phyloP scores from a whole-genome alignment of 2,329 filamentous ascomycete species.

The Blastomyces silverae region DNA sequence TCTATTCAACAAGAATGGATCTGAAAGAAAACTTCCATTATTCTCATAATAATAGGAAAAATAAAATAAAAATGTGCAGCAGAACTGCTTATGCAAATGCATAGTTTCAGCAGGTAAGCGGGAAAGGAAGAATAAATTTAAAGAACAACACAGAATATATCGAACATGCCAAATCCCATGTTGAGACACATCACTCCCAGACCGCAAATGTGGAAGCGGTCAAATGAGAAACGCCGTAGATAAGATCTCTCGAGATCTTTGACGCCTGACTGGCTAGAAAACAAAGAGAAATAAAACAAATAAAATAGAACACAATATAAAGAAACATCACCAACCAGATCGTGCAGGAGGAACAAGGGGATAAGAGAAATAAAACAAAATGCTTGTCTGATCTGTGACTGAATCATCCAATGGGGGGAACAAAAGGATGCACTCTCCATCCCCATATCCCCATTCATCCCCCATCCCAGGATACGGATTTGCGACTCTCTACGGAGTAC shows the following conservation, averaged over 20 bases:
- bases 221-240: background rate
- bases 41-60: background rate
- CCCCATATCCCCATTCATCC: background rate
- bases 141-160: background rate
- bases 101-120: background rate
- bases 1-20: background rate
- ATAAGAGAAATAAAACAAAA: background rate
- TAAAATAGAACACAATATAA: background rate
- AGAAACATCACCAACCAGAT: constrained; percentile 6
- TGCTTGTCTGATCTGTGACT: constrained; percentile 15
- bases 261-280: background rate
- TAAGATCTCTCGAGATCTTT: background rate
- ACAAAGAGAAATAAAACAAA: background rate
- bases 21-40: background rate
- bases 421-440: background rate
- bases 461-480: background rate
- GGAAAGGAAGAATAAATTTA: background rate
- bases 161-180: background rate
- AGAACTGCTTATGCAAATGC: background rate
- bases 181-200: background rate
- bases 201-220: background rate
- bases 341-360: constrained; percentile 1
- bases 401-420: constrained; percentile 15
- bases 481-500: background rate
- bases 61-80: background rate